Conservation (phyloP, 768 basidiomycete species). For the Tylopilus sp. region DNA sequence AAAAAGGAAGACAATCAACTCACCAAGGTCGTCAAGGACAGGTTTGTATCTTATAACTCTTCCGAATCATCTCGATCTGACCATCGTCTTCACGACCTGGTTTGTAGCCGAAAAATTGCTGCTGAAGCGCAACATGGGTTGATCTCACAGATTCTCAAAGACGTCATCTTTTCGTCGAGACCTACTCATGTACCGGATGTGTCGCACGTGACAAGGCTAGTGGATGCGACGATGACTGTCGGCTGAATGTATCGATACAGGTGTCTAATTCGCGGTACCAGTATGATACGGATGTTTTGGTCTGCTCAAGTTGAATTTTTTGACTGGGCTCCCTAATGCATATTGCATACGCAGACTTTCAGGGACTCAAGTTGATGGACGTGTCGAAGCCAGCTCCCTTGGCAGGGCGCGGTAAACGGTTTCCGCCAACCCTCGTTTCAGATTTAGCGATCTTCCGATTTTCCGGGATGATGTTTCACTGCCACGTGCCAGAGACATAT, state of each 20-base stretch:
- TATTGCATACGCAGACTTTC: no score
- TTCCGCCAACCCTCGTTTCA: no score
- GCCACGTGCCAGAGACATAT: no score
- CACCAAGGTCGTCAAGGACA: slow-evolving; percentile 87
- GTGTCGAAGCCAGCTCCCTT: no score
- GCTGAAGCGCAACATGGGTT: slow-evolving; percentile 92
- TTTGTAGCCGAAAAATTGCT: slow-evolving; percentile 75
- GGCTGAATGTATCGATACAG: slow-evolving; percentile 16
- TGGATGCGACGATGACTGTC: slow-evolving; percentile 38
- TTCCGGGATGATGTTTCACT: no score
- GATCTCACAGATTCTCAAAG: slow-evolving; percentile 91
- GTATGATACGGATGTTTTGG: background rate
- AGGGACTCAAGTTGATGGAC: no score
- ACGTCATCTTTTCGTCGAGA: slow-evolving; percentile 75
- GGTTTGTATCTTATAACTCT: slow-evolving; percentile 42
- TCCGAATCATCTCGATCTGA: background rate
- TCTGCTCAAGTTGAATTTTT: background rate
- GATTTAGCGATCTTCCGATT: no score
- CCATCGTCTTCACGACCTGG: background rate
- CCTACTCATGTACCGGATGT: slow-evolving; percentile 28
- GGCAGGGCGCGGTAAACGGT: no score
- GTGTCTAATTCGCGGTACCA: background rate
- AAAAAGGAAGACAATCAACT: slow-evolving; percentile 89
- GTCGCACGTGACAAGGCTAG: slow-evolving; percentile 25
- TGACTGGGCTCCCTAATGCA: no score